phyloP scores from a whole-genome alignment of 192 early-diverging fungal species.

The Globomyces pollinis-pini region DNA sequence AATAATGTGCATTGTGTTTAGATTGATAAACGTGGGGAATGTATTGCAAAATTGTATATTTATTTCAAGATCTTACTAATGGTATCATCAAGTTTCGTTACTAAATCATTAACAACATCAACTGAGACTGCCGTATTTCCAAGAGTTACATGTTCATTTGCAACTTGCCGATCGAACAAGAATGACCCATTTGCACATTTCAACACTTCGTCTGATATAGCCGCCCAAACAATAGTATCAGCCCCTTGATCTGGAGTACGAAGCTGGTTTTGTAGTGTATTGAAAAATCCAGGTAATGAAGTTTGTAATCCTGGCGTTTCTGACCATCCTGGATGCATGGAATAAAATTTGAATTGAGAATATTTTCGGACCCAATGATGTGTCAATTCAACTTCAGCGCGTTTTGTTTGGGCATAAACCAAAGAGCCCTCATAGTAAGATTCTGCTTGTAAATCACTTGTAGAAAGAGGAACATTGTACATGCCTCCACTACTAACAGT shows the following conservation, averaged over 20 bases:
- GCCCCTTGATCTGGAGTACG: slow-evolving; percentile 21
- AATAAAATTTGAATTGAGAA: slow-evolving; percentile 13
- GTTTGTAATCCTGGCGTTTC: slow-evolving; percentile 17
- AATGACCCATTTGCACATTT: slow-evolving; percentile 10
- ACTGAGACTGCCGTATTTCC: slow-evolving; percentile 6
- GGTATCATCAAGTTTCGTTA: neutral
- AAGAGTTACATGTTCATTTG: slow-evolving; percentile 12
- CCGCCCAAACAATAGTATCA: slow-evolving; percentile 30
- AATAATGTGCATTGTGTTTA: too few species aligned
- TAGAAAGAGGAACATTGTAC: slow-evolving; percentile 16
- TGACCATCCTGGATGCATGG: slow-evolving; percentile 24
- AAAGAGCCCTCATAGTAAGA: slow-evolving; percentile 12
- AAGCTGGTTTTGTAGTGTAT: slow-evolving; percentile 6
- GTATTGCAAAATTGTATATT: too few species aligned
- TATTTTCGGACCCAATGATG: slow-evolving; percentile 16
- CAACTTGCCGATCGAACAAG: slow-evolving; percentile 21
- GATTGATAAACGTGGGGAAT: too few species aligned
- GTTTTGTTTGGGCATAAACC: slow-evolving; percentile 23
- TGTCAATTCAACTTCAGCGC: slow-evolving; percentile 24
- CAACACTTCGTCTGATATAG: slow-evolving; percentile 8
- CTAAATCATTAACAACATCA: slow-evolving; percentile 14
- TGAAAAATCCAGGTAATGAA: slow-evolving; percentile 14
- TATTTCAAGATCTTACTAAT: neutral
- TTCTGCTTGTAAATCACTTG: neutral
- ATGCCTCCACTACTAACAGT: slow-evolving; percentile 19